Evolutionary conservation across 208 protist species (phyloP).

Genomic region (Trypanosoma conorhini): DNA sequence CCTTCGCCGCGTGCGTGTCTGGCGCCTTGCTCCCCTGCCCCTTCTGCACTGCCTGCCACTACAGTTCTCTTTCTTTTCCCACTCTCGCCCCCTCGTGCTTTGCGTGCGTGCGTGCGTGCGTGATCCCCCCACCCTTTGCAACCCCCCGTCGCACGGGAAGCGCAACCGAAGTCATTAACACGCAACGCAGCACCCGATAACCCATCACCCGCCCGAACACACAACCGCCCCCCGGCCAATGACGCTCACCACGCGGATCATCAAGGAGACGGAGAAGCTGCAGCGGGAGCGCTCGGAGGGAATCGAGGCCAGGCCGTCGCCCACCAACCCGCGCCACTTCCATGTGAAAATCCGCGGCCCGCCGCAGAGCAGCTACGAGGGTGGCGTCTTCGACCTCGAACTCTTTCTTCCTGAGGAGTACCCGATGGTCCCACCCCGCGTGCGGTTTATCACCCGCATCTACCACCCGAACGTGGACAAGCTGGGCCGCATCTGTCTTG

Average conservation of each 20-base stretch:
- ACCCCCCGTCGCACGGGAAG: background rate
- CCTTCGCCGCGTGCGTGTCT: too few relatives aligned
- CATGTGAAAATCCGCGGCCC: slow-evolving; percentile 88
- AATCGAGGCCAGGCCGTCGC: slow-evolving; percentile 81
- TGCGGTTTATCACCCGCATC: slow-evolving; percentile 99
- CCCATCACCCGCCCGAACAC: too few relatives aligned
- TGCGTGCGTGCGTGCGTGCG: too few relatives aligned
- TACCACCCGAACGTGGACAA: slow-evolving; percentile 99
- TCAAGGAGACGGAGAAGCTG: slow-evolving; percentile 92
- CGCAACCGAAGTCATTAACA: background rate
- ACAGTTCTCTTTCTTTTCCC: too few relatives aligned
- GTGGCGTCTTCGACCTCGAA: slow-evolving; percentile 98
- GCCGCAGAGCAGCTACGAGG: slow-evolving; percentile 90
- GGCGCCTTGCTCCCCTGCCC: too few relatives aligned
- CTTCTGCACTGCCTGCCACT: too few relatives aligned
- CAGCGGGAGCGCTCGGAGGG: slow-evolving; percentile 86
- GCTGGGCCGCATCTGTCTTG: slow-evolving; percentile 98
- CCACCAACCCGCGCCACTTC: slow-evolving; percentile 87
- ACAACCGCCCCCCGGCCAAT: slow-evolving; percentile 20
- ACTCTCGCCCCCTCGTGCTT: too few relatives aligned
- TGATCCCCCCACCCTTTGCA: background rate
- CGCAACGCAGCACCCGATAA: background rate
- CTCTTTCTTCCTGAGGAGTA: slow-evolving; percentile 99
- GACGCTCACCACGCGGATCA: slow-evolving; percentile 82
- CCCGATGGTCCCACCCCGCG: slow-evolving; percentile 98